Evolutionary conservation across 177 flowering plant species (phyloP), one percentile per base, ranked within the genome.

Genomic region (Telopea speciosissima): DNA sequence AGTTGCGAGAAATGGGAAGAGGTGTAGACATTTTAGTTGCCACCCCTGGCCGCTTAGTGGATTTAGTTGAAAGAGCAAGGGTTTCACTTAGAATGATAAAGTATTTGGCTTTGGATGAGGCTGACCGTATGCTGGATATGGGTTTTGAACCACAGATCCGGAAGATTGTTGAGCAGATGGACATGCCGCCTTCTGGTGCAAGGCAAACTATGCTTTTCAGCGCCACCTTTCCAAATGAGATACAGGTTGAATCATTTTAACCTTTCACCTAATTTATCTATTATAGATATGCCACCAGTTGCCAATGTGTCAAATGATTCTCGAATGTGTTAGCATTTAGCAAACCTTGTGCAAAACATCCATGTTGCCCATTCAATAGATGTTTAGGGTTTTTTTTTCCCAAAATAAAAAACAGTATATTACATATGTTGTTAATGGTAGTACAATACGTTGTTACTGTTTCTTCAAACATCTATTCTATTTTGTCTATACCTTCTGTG

Each of bases 11-110:
- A 22, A 25, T 84, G 82, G 85, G 82, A 54, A 81, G 63, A 63
- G 89, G 89, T 59, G 88, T 85, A 54, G 88, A 85, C 68, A 83
- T 86, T 52, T 70, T 86, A 62, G 89, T 86, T 62, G 89, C 88
- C 17, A 85, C 89, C 24, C 89, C 89, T 44, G 89, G 89, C 17
- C 83, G 88, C 13, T 69, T 86, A 58, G 84, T 80, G 40, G 89
- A 86, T 76, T 73, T 86, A 79, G 65, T 83, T 60, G 86, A 86
- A 71, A 80, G 85, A 70, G 79, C 72, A 26, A 74, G 72, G 65
- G 83, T 86, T 52, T 86, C 89, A 5, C 82, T 86, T 45, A 71
- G 69, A 49, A 78, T 61, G 78, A 72, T 86, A 19, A 83, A 72
- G 26, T 83, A 81, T 52, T 75, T 86, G 79, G 83, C 84, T 31